Percentiles rank a stretch among this genome's conserved stretches.
Conservation (phyloP, 78 protist species). For the Dictyostelium firmibasis region DNA sequence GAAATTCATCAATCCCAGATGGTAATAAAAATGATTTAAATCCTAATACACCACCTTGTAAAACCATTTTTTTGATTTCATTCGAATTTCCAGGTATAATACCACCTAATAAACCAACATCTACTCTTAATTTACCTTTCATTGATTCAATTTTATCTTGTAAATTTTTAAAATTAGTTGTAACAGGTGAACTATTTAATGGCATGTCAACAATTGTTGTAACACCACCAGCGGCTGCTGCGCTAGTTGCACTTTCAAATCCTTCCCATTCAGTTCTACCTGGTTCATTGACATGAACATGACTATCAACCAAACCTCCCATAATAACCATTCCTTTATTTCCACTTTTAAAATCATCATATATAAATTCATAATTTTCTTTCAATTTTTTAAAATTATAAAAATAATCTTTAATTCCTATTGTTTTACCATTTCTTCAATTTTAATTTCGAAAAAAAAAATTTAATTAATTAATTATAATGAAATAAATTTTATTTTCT, state of each 20-base stretch:
- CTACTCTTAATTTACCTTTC: conserved; percentile 33
- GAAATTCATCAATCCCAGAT: conserved; percentile 61
- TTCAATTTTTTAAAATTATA: neutral
- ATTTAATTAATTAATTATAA: neutral
- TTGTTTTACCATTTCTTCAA: conserved; percentile 24
- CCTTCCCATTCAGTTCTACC: conserved; percentile 84
- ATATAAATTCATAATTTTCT: neutral
- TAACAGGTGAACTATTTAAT: conserved; percentile 60
- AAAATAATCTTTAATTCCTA: conserved; percentile 2
- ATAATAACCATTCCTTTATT: conserved; percentile 23
- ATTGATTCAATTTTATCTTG: conserved; percentile 29
- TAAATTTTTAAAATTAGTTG: conserved; percentile 28
- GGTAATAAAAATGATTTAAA: conserved; percentile 47
- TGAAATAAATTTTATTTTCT: too few species aligned
- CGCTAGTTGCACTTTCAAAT: conserved; percentile 61
- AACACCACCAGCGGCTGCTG: conserved; percentile 87
- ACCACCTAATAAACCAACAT: conserved; percentile 79
- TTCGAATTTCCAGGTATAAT: conserved; percentile 21
- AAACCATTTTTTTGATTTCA: conserved; percentile 49
- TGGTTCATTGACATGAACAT: conserved; percentile 81
- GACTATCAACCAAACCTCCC: conserved; percentile 82
- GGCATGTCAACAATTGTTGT: conserved; percentile 85
- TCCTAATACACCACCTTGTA: conserved; percentile 68
- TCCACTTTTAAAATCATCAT: neutral
- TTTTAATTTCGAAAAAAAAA: too few species aligned